Percentiles rank a stretch among this genome's conserved stretches.
Evolutionary conservation across 805 yeast genomes (phyloP).

Genomic region (Babjeviella inositovora): DNA sequence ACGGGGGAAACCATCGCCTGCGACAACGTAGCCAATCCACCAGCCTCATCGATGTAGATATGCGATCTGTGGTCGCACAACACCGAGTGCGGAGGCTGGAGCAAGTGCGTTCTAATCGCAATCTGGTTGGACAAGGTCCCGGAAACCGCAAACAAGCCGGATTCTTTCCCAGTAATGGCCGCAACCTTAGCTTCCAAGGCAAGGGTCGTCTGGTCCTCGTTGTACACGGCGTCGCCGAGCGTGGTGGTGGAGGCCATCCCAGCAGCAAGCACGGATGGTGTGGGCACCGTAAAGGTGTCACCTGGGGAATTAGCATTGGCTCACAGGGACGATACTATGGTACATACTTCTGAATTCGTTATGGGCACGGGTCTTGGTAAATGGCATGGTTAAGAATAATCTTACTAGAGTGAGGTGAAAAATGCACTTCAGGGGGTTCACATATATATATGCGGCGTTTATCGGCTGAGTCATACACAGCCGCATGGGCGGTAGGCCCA

Average conservation of each 20-base stretch:
- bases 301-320: slow-evolving; percentile 3
- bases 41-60: slow-evolving; percentile 21
- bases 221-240: slow-evolving; percentile 22
- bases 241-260: slow-evolving; percentile 7
- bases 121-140: slow-evolving; percentile 25
- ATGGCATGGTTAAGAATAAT: too few species aligned
- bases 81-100: slow-evolving; percentile 20
- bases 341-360: slow-evolving; percentile 17
- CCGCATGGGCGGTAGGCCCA: too few species aligned
- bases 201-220: slow-evolving; percentile 17
- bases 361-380: slow-evolving; percentile 14
- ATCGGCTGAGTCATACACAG: too few species aligned
- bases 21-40: slow-evolving; percentile 20
- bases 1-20: slow-evolving; percentile 25
- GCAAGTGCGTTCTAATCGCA: slow-evolving; percentile 16
- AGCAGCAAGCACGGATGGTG: slow-evolving; percentile 14
- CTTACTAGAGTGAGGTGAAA: too few species aligned
- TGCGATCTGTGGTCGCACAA: slow-evolving; percentile 21
- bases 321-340: neutral
- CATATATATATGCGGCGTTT: too few species aligned
- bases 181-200: slow-evolving; percentile 14
- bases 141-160: slow-evolving; percentile 20
- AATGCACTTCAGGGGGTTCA: too few species aligned
- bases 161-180: slow-evolving; percentile 16
- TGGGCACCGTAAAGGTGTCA: slow-evolving; percentile 26